These are phyloP conservation scores for Climacium dendroides DNA, from an alignment of 225 moss, liverwort and hornwort genomes.

Conservation along the genomic window DNA sequence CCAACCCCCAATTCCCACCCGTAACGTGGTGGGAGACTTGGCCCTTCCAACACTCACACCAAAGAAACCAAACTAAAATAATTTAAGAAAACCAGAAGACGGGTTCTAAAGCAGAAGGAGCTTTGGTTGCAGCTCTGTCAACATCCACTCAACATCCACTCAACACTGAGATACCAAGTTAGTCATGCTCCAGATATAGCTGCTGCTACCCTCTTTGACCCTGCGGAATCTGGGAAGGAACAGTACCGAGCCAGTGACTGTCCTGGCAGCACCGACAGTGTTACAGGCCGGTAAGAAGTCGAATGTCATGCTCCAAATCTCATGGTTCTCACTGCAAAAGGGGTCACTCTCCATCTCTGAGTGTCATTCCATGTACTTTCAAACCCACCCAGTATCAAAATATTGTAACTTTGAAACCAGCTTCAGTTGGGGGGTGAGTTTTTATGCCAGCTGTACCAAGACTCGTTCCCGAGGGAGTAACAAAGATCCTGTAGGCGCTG, in stretches of 20 bases:
- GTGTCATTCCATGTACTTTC: not conserved
- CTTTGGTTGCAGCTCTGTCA: not conserved
- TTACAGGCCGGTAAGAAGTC: not conserved
- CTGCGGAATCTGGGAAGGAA: not conserved
- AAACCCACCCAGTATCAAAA: not conserved
- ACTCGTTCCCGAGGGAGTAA: not conserved
- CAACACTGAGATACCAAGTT: not conserved
- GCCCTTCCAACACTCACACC: not conserved
- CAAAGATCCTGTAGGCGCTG: not conserved
- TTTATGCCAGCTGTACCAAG: not conserved
- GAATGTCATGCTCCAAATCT: not conserved
- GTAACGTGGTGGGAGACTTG: not conserved
- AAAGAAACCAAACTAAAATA: not conserved
- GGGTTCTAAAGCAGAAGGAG: not conserved
- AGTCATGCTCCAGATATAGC: not conserved
- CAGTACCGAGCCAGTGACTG: not conserved
- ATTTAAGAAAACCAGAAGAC: not conserved
- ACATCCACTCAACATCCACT: not conserved
- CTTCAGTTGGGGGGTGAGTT: not conserved
- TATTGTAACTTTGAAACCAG: not conserved
- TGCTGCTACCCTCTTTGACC: not conserved
- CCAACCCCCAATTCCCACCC: not conserved
- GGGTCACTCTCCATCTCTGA: not conserved
- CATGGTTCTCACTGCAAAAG: too few relatives aligned
- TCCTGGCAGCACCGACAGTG: not conserved